phyloP scores from a whole-genome alignment of 2,329 filamentous ascomycete genomes.

The Cordyceps sp. region DNA sequence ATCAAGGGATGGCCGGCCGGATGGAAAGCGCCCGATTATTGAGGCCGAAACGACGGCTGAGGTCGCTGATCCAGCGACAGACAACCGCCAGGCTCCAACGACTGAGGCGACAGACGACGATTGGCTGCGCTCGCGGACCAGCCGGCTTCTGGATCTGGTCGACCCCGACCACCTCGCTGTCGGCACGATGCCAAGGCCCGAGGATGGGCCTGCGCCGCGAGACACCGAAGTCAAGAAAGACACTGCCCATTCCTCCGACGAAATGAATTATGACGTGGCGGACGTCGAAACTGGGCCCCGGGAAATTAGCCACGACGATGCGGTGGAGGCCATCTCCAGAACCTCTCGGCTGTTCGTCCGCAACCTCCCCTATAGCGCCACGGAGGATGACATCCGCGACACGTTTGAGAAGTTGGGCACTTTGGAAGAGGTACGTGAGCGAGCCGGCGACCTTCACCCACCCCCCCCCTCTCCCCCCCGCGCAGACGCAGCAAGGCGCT shows the following conservation, averaged over 20 bases:
- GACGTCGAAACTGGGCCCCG: conserved; percentile 13
- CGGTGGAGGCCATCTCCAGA: conserved; percentile 45
- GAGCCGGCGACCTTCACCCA: neutral
- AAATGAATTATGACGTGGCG: conserved; percentile 10
- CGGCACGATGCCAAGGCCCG: conserved; percentile 3
- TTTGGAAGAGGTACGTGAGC: conserved; percentile 67
- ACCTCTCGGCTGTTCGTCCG: conserved; percentile 74
- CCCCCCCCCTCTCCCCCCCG: conserved; percentile 1
- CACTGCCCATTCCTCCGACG: conserved; percentile 10
- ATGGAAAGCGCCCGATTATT: conserved; percentile 1
- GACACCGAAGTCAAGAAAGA: conserved; percentile 7
- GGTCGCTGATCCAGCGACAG: conserved; percentile 7
- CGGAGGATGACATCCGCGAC: conserved; percentile 57
- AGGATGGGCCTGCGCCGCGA: conserved; percentile 3
- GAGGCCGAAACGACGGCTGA: conserved; percentile 4
- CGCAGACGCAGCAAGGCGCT: conserved; percentile 15
- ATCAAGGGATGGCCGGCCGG: conserved; percentile 4
- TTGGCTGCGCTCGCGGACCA: conserved; percentile 84
- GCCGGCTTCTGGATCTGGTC: conserved; percentile 66
- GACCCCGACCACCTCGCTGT: conserved; percentile 47
- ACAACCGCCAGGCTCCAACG: conserved; percentile 10
- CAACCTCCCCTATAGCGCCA: conserved; percentile 70
- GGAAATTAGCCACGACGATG: conserved; percentile 7
- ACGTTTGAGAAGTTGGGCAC: conserved; percentile 58
- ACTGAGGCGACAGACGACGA: conserved; percentile 57